These are phyloP conservation scores for Mycena albidolilacea DNA, from an alignment of 768 basidiomycete species.

Conservation along the genomic window DNA sequence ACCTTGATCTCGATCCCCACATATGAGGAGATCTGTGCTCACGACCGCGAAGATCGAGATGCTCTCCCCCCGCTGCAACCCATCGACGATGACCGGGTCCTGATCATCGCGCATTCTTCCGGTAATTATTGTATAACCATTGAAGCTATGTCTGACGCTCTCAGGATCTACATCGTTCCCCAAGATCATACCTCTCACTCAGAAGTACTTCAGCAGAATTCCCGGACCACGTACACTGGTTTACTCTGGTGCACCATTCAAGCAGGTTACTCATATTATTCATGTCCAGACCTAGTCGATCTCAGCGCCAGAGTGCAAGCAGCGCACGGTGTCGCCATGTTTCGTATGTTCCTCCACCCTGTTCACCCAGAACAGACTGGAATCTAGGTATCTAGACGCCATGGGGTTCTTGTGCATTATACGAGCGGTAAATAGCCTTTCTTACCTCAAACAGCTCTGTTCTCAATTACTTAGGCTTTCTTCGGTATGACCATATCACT, in stretches of 20 bases:
- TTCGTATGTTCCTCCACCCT: conserved; percentile 19
- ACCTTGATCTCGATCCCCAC: conserved; percentile 9
- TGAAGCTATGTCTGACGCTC: conserved; percentile 8
- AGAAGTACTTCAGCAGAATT: conserved; percentile 9
- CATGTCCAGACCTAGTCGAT: not conserved
- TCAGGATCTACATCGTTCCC: conserved; percentile 27
- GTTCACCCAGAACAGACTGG: not conserved
- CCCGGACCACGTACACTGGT: not conserved
- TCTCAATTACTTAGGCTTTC: conserved; percentile 14
- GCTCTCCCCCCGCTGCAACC: conserved; percentile 19
- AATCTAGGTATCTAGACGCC: not conserved
- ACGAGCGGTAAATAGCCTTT: conserved; percentile 11
- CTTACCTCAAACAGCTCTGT: not conserved
- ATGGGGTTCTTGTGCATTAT: conserved; percentile 15
- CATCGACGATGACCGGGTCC: conserved; percentile 12
- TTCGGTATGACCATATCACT: conserved; percentile 2
- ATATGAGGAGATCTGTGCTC: conserved; percentile 1
- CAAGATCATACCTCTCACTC: conserved; percentile 21
- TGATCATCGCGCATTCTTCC: conserved; percentile 24
- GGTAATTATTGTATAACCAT: conserved; percentile 8
- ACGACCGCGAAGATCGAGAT: conserved; percentile 1
- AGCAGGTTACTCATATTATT: not conserved
- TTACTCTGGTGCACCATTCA: not conserved
- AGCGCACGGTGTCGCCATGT: conserved; percentile 19
- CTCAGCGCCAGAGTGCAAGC: conserved; percentile 12